phyloP scores from a whole-genome alignment of 2,329 filamentous ascomycete genomes.

The Fusarium armeniacum region DNA sequence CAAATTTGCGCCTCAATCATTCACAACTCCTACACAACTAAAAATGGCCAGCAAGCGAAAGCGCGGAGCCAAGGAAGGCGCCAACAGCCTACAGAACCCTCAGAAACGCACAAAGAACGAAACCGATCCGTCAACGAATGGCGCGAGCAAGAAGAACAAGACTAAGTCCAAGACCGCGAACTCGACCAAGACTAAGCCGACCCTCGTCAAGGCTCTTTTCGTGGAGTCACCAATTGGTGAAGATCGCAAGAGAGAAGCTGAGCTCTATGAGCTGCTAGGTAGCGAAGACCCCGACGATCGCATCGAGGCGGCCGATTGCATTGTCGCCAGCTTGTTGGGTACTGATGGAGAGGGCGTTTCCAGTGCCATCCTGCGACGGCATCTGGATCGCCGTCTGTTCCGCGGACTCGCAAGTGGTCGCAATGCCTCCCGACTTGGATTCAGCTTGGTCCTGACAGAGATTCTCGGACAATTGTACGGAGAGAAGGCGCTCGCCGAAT shows the following conservation, averaged over 20 bases:
- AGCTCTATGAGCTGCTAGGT: conserved; percentile 72
- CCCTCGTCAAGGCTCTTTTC: conserved; percentile 60
- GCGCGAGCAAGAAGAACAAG: conserved; percentile 24
- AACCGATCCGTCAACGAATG: conserved; percentile 37
- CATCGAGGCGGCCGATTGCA: conserved; percentile 70
- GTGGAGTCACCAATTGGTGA: conserved; percentile 65
- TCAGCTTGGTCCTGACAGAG: conserved; percentile 89
- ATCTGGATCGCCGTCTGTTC: conserved; percentile 79
- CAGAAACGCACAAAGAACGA: conserved; percentile 54
- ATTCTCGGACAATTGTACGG: conserved; percentile 79
- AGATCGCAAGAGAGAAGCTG: conserved; percentile 70
- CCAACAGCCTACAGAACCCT: conserved; percentile 46
- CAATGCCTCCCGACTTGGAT: conserved; percentile 89
- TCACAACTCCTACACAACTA: conserved; percentile 7
- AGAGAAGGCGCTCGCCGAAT: conserved; percentile 58
- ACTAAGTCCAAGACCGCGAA: conserved; percentile 1
- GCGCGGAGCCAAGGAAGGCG: conserved; percentile 53
- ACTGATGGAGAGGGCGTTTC: conserved; percentile 61
- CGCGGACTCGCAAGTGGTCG: conserved; percentile 90
- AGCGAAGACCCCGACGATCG: conserved; percentile 70
- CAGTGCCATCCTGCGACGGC: conserved; percentile 68
- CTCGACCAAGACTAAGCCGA: conserved; percentile 43
- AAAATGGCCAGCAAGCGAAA: conserved; percentile 57
- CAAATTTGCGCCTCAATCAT: conserved; percentile 17
- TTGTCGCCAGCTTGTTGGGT: conserved; percentile 67